A percentile compares a stretch with the other conserved stretches of the same genome.
Evolutionary conservation across 2,329 filamentous ascomycete genomes (phyloP).

Genomic region (Paecilomyces sp.): DNA sequence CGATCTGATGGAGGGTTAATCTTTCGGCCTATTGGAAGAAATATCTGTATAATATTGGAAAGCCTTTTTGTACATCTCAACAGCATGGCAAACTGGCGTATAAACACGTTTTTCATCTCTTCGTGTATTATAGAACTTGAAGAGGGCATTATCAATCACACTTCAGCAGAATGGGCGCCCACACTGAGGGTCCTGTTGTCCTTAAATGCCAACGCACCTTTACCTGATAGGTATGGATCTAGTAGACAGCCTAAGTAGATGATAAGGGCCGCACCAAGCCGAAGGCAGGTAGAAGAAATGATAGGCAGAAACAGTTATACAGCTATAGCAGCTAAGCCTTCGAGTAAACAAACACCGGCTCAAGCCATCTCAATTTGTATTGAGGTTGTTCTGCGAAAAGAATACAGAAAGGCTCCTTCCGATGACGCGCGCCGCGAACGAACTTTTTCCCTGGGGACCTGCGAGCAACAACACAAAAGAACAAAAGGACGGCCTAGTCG

Average conservation of each 20-base stretch:
- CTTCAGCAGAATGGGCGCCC: background rate
- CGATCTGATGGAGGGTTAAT: slow-evolving; percentile 28
- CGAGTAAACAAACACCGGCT: background rate
- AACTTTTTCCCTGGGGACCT: background rate
- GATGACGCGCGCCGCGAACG: background rate
- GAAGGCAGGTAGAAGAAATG: background rate
- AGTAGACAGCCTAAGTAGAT: too few relatives aligned
- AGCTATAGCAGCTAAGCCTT: background rate
- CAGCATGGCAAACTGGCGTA: background rate
- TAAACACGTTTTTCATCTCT: background rate
- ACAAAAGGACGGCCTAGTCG: background rate
- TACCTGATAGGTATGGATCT: background rate
- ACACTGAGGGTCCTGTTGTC: background rate
- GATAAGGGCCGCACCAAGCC: background rate
- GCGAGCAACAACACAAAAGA: background rate
- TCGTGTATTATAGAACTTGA: background rate
- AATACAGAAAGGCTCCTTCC: background rate
- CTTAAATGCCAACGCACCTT: background rate
- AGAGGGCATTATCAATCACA: background rate
- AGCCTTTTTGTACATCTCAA: background rate
- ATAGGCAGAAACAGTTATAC: background rate
- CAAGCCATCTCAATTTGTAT: background rate
- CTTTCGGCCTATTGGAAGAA: background rate
- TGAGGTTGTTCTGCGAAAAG: background rate
- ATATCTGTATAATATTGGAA: background rate